phyloP scores from a whole-genome alignment of 202 grass and related monocot species.

The Cymbopogon flexuosus region DNA sequence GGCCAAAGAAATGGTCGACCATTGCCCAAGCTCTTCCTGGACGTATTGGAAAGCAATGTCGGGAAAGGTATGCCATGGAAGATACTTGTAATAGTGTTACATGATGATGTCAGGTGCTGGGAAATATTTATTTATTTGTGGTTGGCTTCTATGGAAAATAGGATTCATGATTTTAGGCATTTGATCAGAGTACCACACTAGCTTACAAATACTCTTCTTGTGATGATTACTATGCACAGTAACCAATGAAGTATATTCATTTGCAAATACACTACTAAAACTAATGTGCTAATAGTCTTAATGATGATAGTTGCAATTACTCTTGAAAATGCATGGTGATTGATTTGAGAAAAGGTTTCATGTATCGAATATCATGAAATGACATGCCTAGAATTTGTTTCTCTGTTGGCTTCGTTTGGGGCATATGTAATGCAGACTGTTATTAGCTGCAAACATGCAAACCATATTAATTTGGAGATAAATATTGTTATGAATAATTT shows the following conservation, averaged over 20 bases:
- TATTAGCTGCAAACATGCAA: slow-evolving; percentile 3
- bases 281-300: background rate
- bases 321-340: background rate
- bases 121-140: background rate
- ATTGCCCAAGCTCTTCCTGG: slow-evolving; percentile 80
- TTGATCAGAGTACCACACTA: background rate
- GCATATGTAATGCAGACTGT: slow-evolving; percentile 4
- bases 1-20: slow-evolving; percentile 84
- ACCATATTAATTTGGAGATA: background rate
- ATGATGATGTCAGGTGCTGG: background rate
- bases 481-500: background rate
- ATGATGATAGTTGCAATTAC: background rate
- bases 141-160: background rate
- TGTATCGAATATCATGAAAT: background rate
- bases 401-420: background rate
- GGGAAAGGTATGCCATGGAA: slow-evolving; percentile 60
- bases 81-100: background rate
- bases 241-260: background rate
- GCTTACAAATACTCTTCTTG: background rate
- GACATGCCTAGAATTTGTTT: slow-evolving; percentile 1
- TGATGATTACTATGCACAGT: background rate
- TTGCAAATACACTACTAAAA: background rate
- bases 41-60: slow-evolving; percentile 87
- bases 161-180: background rate
- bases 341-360: background rate